A percentile compares a stretch with the other conserved stretches of the same genome.
Evolutionary conservation across 257 asterid genomes (phyloP).

Genomic region (Nicotiana attenuata): DNA sequence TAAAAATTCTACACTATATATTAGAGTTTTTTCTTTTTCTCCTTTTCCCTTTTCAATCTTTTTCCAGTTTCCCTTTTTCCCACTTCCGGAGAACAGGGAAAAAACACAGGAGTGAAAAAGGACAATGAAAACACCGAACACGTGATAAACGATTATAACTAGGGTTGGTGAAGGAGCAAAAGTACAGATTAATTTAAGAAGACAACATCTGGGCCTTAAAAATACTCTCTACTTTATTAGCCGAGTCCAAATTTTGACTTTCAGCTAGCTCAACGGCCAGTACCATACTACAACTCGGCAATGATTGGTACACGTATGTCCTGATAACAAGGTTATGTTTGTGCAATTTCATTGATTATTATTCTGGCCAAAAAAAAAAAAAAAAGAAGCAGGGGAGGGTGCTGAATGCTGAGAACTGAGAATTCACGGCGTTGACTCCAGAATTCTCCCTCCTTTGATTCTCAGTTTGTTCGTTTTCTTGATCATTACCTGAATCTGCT

Average conservation of each 20-base stretch:
- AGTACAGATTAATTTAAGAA: too few species aligned
- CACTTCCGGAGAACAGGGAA: not conserved
- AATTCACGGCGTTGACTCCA: not conserved
- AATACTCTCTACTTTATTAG: not conserved
- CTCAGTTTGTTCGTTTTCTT: not conserved
- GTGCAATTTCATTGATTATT: not conserved
- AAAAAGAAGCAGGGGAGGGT: too few species aligned
- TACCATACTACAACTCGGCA: not conserved
- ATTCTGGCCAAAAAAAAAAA: not conserved
- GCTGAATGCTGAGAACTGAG: not conserved
- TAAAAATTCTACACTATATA: too few species aligned
- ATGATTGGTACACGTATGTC: conserved; percentile 13
- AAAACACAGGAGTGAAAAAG: not conserved
- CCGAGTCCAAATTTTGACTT: not conserved
- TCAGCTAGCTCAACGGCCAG: not conserved
- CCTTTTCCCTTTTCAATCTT: not conserved
- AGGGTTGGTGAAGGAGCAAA: not conserved
- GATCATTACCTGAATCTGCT: conserved; percentile 14
- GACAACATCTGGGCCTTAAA: not conserved
- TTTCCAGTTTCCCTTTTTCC: not conserved
- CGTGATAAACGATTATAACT: not conserved
- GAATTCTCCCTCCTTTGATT: conserved; percentile 11
- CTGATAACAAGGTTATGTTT: not conserved
- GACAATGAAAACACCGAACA: not conserved
- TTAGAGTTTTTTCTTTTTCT: too few species aligned